A percentile compares a stretch with the other conserved stretches of the same genome.
Evolutionary conservation across 169 alveolate genomes (phyloP).

Genomic region (Cyclospora cayetanensis): DNA sequence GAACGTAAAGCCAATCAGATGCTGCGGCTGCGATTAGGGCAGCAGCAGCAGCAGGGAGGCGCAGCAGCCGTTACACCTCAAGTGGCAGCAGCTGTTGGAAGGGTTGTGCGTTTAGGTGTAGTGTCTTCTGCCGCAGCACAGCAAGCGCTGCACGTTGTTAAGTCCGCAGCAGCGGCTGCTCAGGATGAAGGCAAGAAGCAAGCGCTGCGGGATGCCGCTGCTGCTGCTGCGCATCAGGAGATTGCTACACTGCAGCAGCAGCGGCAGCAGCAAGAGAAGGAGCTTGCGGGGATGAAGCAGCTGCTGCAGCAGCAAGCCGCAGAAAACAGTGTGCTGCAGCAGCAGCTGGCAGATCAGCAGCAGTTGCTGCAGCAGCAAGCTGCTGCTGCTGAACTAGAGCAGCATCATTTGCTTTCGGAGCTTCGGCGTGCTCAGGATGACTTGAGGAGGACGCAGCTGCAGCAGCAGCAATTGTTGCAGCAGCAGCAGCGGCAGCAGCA

Average conservation of each 20-base stretch:
- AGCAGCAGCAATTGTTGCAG: not conserved
- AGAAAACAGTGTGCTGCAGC: not conserved
- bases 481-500: constrained; percentile 30
- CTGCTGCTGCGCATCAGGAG: constrained; percentile 52
- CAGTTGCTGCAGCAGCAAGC: constrained; percentile 17
- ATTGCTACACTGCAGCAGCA: constrained; percentile 47
- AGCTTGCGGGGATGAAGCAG: not conserved
- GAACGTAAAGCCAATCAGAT: not conserved
- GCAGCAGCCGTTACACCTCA: not conserved
- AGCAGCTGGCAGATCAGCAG: constrained; percentile 43
- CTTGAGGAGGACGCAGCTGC: not conserved
- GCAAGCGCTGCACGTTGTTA: constrained; percentile 28
- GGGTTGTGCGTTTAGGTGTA: constrained; percentile 37
- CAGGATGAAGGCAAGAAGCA: constrained; percentile 41
- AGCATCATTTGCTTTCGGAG: not conserved
- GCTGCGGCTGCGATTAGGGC: not conserved
- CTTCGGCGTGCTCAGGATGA: constrained; percentile 1
- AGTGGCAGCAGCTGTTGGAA: constrained; percentile 51
- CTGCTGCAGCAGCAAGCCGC: constrained; percentile 43
- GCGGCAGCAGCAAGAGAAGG: constrained; percentile 50
- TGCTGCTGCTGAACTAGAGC: not conserved
- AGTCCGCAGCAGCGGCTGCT: constrained; percentile 35
- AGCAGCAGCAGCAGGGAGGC: not conserved
- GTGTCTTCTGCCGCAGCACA: constrained; percentile 34
- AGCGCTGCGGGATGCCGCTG: constrained; percentile 33